phyloP scores from a whole-genome alignment of 371 early-diverging fungal species.

The Mortierella sp. region DNA sequence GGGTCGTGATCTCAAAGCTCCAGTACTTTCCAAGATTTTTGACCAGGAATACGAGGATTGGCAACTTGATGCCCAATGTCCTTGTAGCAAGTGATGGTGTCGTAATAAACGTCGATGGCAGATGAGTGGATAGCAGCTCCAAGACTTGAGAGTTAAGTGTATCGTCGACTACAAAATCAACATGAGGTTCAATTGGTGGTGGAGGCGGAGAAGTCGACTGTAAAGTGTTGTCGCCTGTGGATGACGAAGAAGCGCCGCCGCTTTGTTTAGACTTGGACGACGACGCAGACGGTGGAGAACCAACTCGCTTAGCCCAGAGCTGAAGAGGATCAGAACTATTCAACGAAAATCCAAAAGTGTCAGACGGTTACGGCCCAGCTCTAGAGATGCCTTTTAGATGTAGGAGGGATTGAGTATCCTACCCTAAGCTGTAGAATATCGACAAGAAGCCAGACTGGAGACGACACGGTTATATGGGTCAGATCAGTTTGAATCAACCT shows the following conservation, averaged over 20 bases:
- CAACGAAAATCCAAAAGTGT: not conserved
- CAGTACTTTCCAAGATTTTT: constrained; percentile 91
- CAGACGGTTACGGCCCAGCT: not conserved
- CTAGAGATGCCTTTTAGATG: not conserved
- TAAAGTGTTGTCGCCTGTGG: constrained; percentile 6
- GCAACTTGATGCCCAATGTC: constrained; percentile 93
- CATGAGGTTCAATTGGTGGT: constrained; percentile 62
- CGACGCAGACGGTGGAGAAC: constrained; percentile 58
- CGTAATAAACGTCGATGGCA: constrained; percentile 87
- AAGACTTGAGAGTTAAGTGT: constrained; percentile 85
- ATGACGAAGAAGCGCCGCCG: not conserved
- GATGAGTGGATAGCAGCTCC: constrained; percentile 82
- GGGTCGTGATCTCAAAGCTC: constrained; percentile 89
- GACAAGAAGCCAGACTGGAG: constrained; percentile 88
- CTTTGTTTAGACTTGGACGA: not conserved
- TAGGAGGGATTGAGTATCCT: constrained; percentile 15
- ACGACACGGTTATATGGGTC: not conserved
- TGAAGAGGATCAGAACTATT: constrained; percentile 85
- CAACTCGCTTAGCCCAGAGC: constrained; percentile 73
- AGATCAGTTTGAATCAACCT: not conserved
- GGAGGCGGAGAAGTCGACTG: constrained; percentile 2
- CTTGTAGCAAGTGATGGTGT: constrained; percentile 80
- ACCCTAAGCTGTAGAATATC: constrained; percentile 90
- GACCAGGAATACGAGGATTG: constrained; percentile 85
- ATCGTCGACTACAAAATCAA: constrained; percentile 83